Percentiles rank a stretch among this genome's conserved stretches.
These are phyloP conservation scores for Celoporthe dispersa DNA, from an alignment of 2,329 filamentous ascomycete species.

Conservation along the genomic window DNA sequence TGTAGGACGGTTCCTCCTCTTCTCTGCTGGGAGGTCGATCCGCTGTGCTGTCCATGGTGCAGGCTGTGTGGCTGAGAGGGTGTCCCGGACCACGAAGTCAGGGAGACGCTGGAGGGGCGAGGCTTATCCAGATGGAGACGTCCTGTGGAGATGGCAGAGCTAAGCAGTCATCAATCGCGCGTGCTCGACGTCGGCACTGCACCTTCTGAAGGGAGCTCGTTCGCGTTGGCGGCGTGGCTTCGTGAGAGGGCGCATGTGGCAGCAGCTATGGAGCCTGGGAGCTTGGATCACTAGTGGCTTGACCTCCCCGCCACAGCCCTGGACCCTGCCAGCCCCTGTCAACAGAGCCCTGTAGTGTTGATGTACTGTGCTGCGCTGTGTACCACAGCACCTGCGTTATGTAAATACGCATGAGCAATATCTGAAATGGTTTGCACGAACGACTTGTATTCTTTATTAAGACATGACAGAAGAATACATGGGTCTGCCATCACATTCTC, in stretches of 20 bases:
- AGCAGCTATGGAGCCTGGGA: not conserved
- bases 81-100: not conserved
- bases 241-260: not conserved
- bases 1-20: conserved; percentile 76
- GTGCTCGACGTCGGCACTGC: not conserved
- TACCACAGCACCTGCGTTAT: not conserved
- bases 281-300: not conserved
- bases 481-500: no score
- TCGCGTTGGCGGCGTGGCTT: not conserved
- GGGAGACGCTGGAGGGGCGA: not conserved
- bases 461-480: no score
- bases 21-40: conserved; percentile 36
- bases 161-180: not conserved
- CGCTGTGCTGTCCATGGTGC: conserved; percentile 37
- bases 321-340: not conserved
- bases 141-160: not conserved
- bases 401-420: not conserved
- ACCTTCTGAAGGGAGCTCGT: not conserved
- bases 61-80: not conserved
- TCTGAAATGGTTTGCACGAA: not conserved
- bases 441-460: not conserved
- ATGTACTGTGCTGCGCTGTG: not conserved
- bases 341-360: not conserved
- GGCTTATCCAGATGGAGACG: not conserved
- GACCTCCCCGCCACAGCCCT: not conserved